Conservation (phyloP, 257 asterid genomes). For the Linaria vulgaris region DNA sequence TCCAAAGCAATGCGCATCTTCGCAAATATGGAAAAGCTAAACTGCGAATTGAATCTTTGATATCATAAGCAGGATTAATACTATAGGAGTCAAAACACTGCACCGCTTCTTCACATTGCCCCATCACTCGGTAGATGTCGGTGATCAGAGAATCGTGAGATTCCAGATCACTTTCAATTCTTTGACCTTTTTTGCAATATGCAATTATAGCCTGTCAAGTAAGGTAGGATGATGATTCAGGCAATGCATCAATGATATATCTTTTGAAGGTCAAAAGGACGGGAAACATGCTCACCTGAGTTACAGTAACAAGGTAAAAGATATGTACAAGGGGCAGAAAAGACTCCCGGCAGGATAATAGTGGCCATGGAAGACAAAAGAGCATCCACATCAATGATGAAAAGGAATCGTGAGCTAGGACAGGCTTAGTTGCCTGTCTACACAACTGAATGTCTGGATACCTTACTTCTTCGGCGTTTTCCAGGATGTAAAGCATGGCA, state of each 20-base stretch:
- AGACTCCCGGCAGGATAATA: conserved; percentile 72
- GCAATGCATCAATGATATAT: conserved; percentile 7
- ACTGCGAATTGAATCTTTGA: conserved; percentile 64
- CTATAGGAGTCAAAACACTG: conserved; percentile 52
- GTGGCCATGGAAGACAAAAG: conserved; percentile 89
- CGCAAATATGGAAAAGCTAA: conserved; percentile 83
- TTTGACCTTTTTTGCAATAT: conserved; percentile 37
- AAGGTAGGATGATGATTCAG: conserved; percentile 22
- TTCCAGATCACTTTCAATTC: conserved; percentile 38
- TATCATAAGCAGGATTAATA: conserved; percentile 46
- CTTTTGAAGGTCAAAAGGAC: conserved; percentile 21
- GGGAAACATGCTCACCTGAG: conserved; percentile 40
- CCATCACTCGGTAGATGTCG: conserved; percentile 53
- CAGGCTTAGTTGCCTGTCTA: conserved; percentile 75
- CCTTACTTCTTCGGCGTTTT: conserved; percentile 49
- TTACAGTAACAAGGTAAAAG: conserved; percentile 54
- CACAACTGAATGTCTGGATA: conserved; percentile 80
- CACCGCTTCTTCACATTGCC: conserved; percentile 49
- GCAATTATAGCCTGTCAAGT: conserved; percentile 60
- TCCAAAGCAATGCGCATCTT: conserved; percentile 93
- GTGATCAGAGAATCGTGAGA: conserved; percentile 53
- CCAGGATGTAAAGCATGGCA: conserved; percentile 56
- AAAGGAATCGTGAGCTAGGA: conserved; percentile 80
- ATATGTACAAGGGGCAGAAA: conserved; percentile 73
- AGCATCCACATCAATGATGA: conserved; percentile 93